Conservation (phyloP, 73 alveolate genomes). For the Stentor coeruleus region DNA sequence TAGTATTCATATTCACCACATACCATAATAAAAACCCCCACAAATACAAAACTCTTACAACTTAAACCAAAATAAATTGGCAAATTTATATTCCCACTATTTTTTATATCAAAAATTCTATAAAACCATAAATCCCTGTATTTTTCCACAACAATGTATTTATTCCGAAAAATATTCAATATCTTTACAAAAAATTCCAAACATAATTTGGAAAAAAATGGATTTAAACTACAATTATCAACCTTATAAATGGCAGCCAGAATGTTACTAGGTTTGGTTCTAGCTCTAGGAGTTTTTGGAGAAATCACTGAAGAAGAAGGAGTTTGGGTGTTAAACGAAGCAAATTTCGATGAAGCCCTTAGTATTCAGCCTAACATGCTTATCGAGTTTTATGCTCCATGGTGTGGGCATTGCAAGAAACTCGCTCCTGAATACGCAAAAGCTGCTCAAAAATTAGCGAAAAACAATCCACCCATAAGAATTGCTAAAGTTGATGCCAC, state of each 20-base stretch:
- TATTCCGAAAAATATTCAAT: too few species aligned
- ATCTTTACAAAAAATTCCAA: too few species aligned
- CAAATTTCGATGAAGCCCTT: slow-evolving; percentile 58
- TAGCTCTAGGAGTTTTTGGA: neutral
- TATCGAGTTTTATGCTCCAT: slow-evolving; percentile 86
- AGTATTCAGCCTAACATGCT: slow-evolving; percentile 51
- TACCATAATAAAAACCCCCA: too few species aligned
- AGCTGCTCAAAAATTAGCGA: slow-evolving; percentile 63
- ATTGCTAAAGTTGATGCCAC: slow-evolving; percentile 75
- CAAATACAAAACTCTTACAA: too few species aligned
- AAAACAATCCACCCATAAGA: slow-evolving; percentile 50
- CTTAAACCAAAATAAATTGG: too few species aligned
- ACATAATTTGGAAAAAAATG: too few species aligned
- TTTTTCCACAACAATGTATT: too few species aligned
- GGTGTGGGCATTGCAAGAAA: slow-evolving; percentile 87
- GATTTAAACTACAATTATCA: too few species aligned
- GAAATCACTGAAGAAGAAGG: slow-evolving; percentile 56
- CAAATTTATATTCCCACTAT: too few species aligned
- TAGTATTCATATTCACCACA: too few species aligned
- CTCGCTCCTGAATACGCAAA: slow-evolving; percentile 74
- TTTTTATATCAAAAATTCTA: too few species aligned
- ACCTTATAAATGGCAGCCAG: neutral
- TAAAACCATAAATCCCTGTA: too few species aligned
- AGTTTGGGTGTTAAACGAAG: slow-evolving; percentile 67
- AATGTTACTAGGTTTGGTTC: neutral